These are phyloP conservation scores for Sporothrix mexicana DNA, from an alignment of 2,329 filamentous ascomycete genomes.

Conservation along the genomic window DNA sequence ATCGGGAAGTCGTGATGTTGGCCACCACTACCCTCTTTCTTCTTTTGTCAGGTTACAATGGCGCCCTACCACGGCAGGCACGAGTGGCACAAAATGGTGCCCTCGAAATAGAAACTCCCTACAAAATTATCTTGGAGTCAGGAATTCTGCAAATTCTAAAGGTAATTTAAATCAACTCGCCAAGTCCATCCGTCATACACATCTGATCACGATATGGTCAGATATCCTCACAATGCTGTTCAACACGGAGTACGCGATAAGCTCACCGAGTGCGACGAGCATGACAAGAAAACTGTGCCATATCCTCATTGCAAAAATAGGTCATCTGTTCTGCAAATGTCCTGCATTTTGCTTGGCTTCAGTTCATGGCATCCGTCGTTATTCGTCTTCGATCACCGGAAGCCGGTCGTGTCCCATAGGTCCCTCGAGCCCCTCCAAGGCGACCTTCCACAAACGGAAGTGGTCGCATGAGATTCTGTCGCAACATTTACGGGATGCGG, in stretches of 20 bases:
- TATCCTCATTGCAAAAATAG: neutral
- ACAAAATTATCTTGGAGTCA: neutral
- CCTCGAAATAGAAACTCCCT: neutral
- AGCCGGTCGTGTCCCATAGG: neutral
- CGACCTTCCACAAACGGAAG: neutral
- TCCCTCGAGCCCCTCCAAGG: neutral
- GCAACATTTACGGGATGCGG: neutral
- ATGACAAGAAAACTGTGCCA: neutral
- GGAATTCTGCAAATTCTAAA: neutral
- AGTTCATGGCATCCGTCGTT: neutral
- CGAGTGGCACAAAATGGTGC: neutral
- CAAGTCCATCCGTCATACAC: neutral
- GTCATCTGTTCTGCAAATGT: neutral
- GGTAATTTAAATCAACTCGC: neutral
- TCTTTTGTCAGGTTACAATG: neutral
- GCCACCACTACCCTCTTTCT: neutral
- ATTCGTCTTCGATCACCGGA: neutral
- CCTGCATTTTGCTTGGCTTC: neutral
- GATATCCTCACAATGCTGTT: neutral
- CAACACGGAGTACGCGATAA: neutral
- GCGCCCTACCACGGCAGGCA: neutral
- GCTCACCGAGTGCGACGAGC: neutral
- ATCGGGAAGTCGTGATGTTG: neutral
- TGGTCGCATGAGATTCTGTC: neutral
- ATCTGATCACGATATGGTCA: neutral